Evolutionary conservation across 2,329 filamentous ascomycete genomes (phyloP), one percentile per base, ranked within the genome.

Genomic region (Emergomyces orientalis): DNA sequence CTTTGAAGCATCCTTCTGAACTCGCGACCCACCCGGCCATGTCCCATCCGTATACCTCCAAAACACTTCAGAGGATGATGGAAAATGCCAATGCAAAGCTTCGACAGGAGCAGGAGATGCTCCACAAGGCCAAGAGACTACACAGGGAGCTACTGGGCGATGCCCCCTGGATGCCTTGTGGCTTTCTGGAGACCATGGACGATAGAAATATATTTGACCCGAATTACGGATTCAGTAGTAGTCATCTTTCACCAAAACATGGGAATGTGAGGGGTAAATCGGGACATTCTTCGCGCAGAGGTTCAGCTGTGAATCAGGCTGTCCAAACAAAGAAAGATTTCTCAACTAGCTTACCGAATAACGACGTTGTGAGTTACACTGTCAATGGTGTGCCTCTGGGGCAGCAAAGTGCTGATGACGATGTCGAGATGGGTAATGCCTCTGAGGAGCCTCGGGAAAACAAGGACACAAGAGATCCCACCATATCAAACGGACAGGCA

Each of bases 1-100:
- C 85, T n/a, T 73, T 88, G 61, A 86, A 82, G 41, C 82, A 85
- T 57, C 83, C 84, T 43, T 82, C 84, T 61, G 83, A 86, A 65
- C 76, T 88, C 30, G 78, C 82, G 1, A 77, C 74, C 34, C 85
- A 88, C 68, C 84, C 84, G 63, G 82, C 83, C 32, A 71, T 86
- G 67, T 84, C 82, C 60, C 72, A 81, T 60, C 77, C 84, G 1
- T 88, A 86, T 71, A 82, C 79, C 34, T 85, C 83, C 61, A 81
- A 79, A 63, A 83, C 83, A 49, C 77, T 88, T 22, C 80, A 79
- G 34, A 79, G 84, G 51, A 82, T 87, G 78, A 80, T 82, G 14
- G 74, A 76, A 62, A 79, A 83, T 62, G 81, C 84, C 6, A 79
- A 82, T 62, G 78, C 81, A 45, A 84, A 84, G 67, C 75, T 86